Conservation (phyloP, 1,139 yeast species). For the Diutina scorzettiae region DNA sequence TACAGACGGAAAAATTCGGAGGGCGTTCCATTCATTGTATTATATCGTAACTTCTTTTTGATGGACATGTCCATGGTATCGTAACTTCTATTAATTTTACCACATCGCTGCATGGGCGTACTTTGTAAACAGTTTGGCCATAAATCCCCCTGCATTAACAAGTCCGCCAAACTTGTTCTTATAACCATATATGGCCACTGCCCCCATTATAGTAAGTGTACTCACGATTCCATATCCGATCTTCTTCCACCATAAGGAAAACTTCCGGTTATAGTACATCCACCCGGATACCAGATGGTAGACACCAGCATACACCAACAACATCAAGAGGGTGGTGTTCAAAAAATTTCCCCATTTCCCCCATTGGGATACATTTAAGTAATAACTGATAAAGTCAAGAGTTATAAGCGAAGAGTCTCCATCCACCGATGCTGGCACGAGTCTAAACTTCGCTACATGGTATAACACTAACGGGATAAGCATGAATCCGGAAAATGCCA, state of each 20-base stretch:
- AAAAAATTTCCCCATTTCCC: constrained; percentile 6
- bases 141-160: constrained; percentile 16
- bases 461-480: constrained; percentile 26
- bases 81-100: too few species aligned
- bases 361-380: constrained; percentile 17
- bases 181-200: constrained; percentile 16
- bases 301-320: constrained; percentile 10
- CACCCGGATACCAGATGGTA: constrained; percentile 30
- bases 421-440: constrained; percentile 38
- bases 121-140: constrained; percentile 18
- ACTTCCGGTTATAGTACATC: constrained; percentile 20
- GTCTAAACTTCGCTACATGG: constrained; percentile 39
- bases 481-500: constrained; percentile 51
- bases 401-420: constrained; percentile 55
- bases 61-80: too few species aligned
- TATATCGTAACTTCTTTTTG: too few species aligned
- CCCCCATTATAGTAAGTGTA: constrained; percentile 16
- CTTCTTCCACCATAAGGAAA: constrained; percentile 19
- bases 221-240: constrained; percentile 23
- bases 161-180: constrained; percentile 9
- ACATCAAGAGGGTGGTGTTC: constrained; percentile 9
- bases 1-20: too few species aligned
- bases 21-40: too few species aligned
- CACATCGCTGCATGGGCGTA: constrained; percentile 13
- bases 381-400: constrained; percentile 40